These are phyloP conservation scores for Alternaria viburni DNA, from an alignment of 2,329 filamentous ascomycete genomes.

Conservation along the genomic window DNA sequence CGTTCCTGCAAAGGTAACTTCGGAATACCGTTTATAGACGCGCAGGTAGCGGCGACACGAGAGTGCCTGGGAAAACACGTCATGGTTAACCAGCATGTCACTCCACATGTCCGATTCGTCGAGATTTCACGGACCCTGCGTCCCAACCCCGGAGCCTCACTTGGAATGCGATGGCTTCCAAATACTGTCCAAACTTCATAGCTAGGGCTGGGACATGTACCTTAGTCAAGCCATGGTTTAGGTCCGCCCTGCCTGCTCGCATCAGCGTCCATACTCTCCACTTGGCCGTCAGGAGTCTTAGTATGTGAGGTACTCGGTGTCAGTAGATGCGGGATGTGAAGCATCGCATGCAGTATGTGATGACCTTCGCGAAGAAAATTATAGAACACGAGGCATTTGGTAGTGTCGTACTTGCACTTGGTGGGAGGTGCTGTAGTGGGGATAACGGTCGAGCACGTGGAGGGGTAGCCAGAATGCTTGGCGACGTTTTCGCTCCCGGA, in stretches of 20 bases:
- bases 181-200: not conserved
- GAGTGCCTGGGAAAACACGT: not conserved
- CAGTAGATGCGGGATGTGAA: accelerated
- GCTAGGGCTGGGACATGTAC: not conserved
- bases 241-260: not conserved
- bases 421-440: not conserved
- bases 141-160: not conserved
- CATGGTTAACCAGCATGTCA: not conserved
- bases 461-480: not conserved
- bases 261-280: not conserved
- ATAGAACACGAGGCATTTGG: no score
- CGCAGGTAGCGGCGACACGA: not conserved
- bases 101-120: not conserved
- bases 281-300: not conserved
- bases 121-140: not conserved
- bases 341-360: not conserved
- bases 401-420: not conserved
- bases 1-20: not conserved
- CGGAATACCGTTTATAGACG: not conserved
- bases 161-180: not conserved
- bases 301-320: not conserved
- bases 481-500: not conserved
- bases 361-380: no score
- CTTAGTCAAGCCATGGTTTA: not conserved
- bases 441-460: not conserved